Percentiles rank a stretch among this genome's conserved stretches.
These are phyloP conservation scores for Candida oleophila DNA, from an alignment of 805 yeast species.

Conservation along the genomic window DNA sequence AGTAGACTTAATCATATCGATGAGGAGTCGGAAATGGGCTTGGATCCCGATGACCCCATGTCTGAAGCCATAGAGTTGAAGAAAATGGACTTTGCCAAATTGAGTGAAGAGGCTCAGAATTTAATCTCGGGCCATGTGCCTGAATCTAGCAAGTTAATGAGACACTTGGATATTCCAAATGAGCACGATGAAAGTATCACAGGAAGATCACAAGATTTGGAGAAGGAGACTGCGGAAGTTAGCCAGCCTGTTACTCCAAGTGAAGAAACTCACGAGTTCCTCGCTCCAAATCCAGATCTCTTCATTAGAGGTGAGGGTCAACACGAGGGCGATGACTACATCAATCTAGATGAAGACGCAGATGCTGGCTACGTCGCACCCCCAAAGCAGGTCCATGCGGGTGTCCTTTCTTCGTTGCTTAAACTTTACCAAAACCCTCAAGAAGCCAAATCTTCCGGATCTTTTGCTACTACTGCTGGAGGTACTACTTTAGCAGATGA, in stretches of 20 bases:
- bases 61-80: constrained; percentile 42
- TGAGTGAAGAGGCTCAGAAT: constrained; percentile 53
- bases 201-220: neutral
- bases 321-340: constrained; percentile 28
- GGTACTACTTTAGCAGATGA: constrained; percentile 25
- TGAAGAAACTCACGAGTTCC: constrained; percentile 21
- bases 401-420: constrained; percentile 78
- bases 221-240: constrained; percentile 8
- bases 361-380: constrained; percentile 36
- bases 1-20: constrained; percentile 14
- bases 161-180: neutral
- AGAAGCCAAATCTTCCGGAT: constrained; percentile 24
- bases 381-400: constrained; percentile 68
- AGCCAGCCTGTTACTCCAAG: constrained; percentile 5
- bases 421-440: constrained; percentile 60
- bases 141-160: constrained; percentile 10
- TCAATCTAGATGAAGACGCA: constrained; percentile 30
- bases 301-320: constrained; percentile 25
- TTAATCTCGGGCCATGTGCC: constrained; percentile 52
- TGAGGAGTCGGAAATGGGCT: constrained; percentile 35
- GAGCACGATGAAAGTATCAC: neutral
- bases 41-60: constrained; percentile 18
- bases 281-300: constrained; percentile 47
- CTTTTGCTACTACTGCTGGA: constrained; percentile 20
- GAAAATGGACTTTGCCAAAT: constrained; percentile 39